These are phyloP conservation scores for Parathielavia appendiculata DNA, from an alignment of 495 filamentous ascomycete genomes.

Conservation along the genomic window DNA sequence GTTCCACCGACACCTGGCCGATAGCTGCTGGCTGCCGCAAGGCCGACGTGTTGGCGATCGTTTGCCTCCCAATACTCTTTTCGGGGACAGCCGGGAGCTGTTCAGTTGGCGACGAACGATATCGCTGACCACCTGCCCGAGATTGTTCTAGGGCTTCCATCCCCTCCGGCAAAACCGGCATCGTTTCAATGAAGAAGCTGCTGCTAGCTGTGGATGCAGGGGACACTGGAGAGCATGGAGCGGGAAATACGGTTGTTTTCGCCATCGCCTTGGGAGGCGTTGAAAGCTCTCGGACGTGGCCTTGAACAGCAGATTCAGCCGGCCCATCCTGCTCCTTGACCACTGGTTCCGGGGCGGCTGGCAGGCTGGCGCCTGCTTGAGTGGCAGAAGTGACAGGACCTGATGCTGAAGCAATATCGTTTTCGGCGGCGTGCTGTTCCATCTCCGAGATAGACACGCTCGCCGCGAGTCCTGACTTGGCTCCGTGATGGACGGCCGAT, in stretches of 20 bases:
- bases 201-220: conserved; percentile 21
- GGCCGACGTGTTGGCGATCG: conserved; percentile 21
- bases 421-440: conserved; percentile 23
- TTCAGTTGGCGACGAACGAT: conserved; percentile 13
- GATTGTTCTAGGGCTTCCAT: conserved; percentile 15
- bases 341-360: conserved; percentile 16
- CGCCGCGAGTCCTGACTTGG: conserved; percentile 24
- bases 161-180: conserved; percentile 26
- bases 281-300: conserved; percentile 4
- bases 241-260: conserved; percentile 33
- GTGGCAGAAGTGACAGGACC: conserved; percentile 12
- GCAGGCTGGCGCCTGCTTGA: conserved; percentile 6
- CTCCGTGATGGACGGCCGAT: conserved; percentile 15
- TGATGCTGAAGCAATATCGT: conserved; percentile 16
- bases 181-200: conserved; percentile 29
- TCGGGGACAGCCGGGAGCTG: conserved; percentile 38
- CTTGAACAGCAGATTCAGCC: conserved; percentile 12
- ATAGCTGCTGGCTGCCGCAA: conserved; percentile 30
- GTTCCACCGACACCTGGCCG: conserved; percentile 32
- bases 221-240: conserved; percentile 12
- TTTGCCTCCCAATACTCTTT: conserved; percentile 34
- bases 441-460: conserved; percentile 35
- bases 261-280: conserved; percentile 26
- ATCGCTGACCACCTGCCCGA: conserved; percentile 2
- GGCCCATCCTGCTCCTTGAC: conserved; percentile 7